These are phyloP conservation scores for Aspergillus hiratsukae DNA, from an alignment of 2,329 filamentous ascomycete genomes.

Conservation along the genomic window DNA sequence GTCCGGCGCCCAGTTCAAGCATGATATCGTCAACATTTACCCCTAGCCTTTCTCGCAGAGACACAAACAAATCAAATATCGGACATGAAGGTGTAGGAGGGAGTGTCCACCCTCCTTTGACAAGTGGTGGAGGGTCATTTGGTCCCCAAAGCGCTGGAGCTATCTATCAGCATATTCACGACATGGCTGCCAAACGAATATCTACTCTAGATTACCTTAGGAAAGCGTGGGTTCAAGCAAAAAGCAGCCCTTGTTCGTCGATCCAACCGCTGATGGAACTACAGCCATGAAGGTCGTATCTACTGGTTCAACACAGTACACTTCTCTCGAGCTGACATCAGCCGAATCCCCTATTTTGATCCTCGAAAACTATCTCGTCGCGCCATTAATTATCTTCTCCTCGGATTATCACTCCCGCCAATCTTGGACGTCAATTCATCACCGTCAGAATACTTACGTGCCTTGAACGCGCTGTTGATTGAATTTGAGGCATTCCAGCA, in stretches of 20 bases:
- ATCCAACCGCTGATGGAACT: conserved; percentile 10
- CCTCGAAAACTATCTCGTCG: conserved; percentile 78
- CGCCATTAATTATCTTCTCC: conserved; percentile 87
- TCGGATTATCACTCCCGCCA: conserved; percentile 84
- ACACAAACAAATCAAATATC: conserved; percentile 30
- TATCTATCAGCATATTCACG: conserved; percentile 68
- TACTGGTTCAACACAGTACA: conserved; percentile 99
- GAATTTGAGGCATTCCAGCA: conserved; percentile 95
- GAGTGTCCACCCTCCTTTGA: conserved; percentile 27
- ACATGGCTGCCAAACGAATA: conserved; percentile 86
- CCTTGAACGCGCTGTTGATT: conserved; percentile 74
- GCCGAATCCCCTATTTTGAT: conserved; percentile 80
- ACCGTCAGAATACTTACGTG: conserved; percentile 79
- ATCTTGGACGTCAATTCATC: conserved; percentile 80
- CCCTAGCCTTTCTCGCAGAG: conserved; percentile 29
- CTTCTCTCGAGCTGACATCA: conserved; percentile 76
- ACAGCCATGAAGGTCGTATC: conserved; percentile 82
- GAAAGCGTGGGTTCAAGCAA: conserved; percentile 66
- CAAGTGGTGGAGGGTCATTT: conserved; percentile 30
- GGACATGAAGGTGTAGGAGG: conserved; percentile 23
- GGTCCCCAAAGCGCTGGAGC: conserved; percentile 50
- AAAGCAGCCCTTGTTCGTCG: neutral
- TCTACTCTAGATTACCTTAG: conserved; percentile 88
- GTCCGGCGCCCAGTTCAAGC: neutral
- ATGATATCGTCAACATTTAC: conserved; percentile 35